Conservation (phyloP, 106 monocot genomes). For the Dioscorea dumetorum region DNA sequence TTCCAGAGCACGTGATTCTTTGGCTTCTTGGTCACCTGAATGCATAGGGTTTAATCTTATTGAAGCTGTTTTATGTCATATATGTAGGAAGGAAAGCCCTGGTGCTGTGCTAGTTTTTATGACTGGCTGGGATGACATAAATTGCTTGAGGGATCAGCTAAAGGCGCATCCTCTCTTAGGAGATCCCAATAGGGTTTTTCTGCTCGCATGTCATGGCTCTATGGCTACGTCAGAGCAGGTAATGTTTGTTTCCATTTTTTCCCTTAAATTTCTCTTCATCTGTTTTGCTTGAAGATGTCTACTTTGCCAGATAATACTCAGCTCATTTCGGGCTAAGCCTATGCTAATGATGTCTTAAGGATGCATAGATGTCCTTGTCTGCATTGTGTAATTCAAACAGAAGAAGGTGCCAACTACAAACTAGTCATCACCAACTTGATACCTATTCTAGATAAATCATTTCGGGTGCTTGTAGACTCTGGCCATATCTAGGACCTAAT, state of each 20-base stretch:
- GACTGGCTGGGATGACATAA: slow-evolving; percentile 99
- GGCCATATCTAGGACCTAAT: too few species aligned
- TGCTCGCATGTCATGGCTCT: slow-evolving; percentile 96
- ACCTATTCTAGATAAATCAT: too few species aligned
- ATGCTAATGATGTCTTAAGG: too few species aligned
- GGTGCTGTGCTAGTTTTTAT: slow-evolving; percentile 99
- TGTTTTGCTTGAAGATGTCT: too few species aligned
- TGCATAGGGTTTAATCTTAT: slow-evolving; percentile 98
- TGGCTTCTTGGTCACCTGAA: slow-evolving; percentile 90
- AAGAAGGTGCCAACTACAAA: too few species aligned
- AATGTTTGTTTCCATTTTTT: neutral
- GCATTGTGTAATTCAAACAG: too few species aligned
- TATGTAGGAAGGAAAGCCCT: slow-evolving; percentile 80
- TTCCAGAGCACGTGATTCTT: slow-evolving; percentile 83
- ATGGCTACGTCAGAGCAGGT: slow-evolving; percentile 99
- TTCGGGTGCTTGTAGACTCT: too few species aligned
- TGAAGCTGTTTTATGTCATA: slow-evolving; percentile 95
- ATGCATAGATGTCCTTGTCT: too few species aligned
- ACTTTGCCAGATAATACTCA: too few species aligned
- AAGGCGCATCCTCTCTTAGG: slow-evolving; percentile 96
- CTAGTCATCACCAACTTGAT: too few species aligned
- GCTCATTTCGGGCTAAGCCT: too few species aligned
- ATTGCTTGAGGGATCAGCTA: slow-evolving; percentile 88
- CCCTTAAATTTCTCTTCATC: too few species aligned
- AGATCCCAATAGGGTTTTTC: slow-evolving; percentile 87